A percentile compares a stretch with the other conserved stretches of the same genome.
phyloP scores from a whole-genome alignment of 352 stramenopile genomes.

The Phytophthora aleatoria region DNA sequence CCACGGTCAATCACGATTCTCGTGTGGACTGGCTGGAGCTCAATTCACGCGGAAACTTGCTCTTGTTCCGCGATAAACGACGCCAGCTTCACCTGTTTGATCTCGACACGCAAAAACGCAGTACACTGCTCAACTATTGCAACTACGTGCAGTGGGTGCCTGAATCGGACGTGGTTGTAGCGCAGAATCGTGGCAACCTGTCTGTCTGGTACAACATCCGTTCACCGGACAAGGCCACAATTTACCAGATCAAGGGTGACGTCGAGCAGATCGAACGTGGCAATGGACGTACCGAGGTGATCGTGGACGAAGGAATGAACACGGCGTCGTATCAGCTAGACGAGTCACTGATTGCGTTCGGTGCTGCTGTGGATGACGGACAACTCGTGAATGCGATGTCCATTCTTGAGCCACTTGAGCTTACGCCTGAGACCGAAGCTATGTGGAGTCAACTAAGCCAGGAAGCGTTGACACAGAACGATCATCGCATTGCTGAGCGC shows the following conservation, averaged over 20 bases:
- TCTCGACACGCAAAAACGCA: slow-evolving; percentile 83
- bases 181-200: slow-evolving; percentile 91
- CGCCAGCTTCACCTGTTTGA: slow-evolving; percentile 93
- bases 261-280: slow-evolving; percentile 94
- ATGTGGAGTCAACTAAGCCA: slow-evolving; percentile 94
- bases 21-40: slow-evolving; percentile 96
- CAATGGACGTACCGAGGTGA: slow-evolving; percentile 93
- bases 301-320: slow-evolving; percentile 95
- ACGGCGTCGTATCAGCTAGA: slow-evolving; percentile 93
- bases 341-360: slow-evolving; percentile 94
- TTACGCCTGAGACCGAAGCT: slow-evolving; percentile 91
- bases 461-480: slow-evolving; percentile 84
- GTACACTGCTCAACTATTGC: slow-evolving; percentile 93
- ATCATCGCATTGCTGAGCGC: slow-evolving; percentile 90
- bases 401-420: slow-evolving; percentile 91
- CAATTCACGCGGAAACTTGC: slow-evolving; percentile 88
- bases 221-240: slow-evolving; percentile 92
- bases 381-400: slow-evolving; percentile 92
- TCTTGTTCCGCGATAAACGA: slow-evolving; percentile 94
- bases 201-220: slow-evolving; percentile 97
- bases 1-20: slow-evolving; percentile 91
- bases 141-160: slow-evolving; percentile 97
- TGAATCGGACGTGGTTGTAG: slow-evolving; percentile 95
- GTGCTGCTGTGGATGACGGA: slow-evolving; percentile 92
- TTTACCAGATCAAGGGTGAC: slow-evolving; percentile 95